These are phyloP conservation scores for Wilhelminamyces savonicus DNA, from an alignment of 805 yeast genomes.

Conservation along the genomic window DNA sequence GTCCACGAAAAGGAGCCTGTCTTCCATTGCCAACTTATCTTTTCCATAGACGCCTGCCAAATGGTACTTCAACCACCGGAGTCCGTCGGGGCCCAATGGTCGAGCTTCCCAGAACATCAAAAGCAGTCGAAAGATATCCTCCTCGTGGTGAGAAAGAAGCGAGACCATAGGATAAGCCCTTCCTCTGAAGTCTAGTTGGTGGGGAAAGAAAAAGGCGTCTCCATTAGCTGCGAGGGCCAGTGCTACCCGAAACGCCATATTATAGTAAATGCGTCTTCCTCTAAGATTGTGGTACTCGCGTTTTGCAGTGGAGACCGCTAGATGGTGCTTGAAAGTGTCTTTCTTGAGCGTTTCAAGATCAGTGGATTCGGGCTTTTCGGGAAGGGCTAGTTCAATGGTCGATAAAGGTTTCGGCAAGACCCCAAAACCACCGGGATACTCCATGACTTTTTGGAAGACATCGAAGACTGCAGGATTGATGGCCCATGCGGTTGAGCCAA, in stretches of 20 bases:
- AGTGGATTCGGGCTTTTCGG: too few relatives aligned
- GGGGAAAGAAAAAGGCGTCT: conserved; percentile 32
- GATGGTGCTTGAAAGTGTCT: conserved; percentile 1
- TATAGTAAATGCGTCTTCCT: conserved; percentile 13
- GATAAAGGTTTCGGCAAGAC: too few relatives aligned
- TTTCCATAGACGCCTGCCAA: conserved; percentile 27
- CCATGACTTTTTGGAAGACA: conserved; percentile 16
- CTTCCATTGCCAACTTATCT: conserved; percentile 18
- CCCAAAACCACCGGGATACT: conserved; percentile 13
- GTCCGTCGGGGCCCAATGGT: conserved; percentile 30
- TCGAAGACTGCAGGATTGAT: conserved; percentile 20
- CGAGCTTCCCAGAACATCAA: conserved; percentile 33
- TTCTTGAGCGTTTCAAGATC: too few relatives aligned
- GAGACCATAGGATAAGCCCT: conserved; percentile 35
- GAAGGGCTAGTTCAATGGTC: too few relatives aligned
- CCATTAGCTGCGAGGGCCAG: conserved; percentile 23
- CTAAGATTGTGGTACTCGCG: conserved; percentile 8
- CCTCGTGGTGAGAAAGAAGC: conserved; percentile 26
- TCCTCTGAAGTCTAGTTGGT: conserved; percentile 35
- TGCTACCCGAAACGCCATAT: conserved; percentile 14
- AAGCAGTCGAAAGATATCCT: conserved; percentile 26
- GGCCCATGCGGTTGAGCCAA: conserved; percentile 31
- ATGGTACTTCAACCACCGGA: conserved; percentile 34
- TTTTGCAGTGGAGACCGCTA: conserved; percentile 1
- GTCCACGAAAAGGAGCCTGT: conserved; percentile 21